Evolutionary conservation across 2,329 filamentous ascomycete genomes (phyloP).

Genomic region (Beauveria medogensis): DNA sequence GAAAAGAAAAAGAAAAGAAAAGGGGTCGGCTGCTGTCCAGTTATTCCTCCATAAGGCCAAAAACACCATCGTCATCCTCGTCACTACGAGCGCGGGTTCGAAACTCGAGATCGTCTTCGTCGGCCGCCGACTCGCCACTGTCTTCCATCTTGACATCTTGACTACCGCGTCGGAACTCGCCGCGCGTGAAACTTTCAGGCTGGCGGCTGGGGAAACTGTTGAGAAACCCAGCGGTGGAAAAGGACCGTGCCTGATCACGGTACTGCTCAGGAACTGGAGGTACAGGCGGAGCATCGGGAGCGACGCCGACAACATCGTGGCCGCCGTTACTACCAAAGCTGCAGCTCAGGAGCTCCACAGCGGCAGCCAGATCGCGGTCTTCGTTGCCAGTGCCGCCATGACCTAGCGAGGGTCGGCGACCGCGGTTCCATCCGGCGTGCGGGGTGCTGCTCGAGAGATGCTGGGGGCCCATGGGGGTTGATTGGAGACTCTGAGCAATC

Average conservation of each 20-base stretch:
- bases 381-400: constrained; percentile 68
- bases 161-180: constrained; percentile 40
- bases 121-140: constrained; percentile 53
- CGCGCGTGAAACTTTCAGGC: constrained; percentile 58
- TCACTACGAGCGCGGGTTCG: constrained; percentile 60
- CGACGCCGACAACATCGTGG: constrained; percentile 52
- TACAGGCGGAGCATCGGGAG: constrained; percentile 73
- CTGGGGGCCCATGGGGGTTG: constrained; percentile 42
- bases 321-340: constrained; percentile 75
- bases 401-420: constrained; percentile 70
- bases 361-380: constrained; percentile 80
- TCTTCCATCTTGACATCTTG: constrained; percentile 62
- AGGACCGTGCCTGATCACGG: constrained; percentile 49
- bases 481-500: constrained; percentile 76
- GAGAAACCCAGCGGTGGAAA: constrained; percentile 55
- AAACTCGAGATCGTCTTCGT: constrained; percentile 59
- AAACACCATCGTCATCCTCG: constrained; percentile 91
- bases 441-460: constrained; percentile 35
- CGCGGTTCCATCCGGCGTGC: constrained; percentile 47
- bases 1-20: constrained; percentile 15
- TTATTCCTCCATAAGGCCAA: constrained; percentile 92
- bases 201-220: constrained; percentile 53
- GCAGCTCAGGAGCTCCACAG: constrained; percentile 83
- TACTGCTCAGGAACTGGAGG: constrained; percentile 79
- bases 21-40: constrained; percentile 15